These are phyloP conservation scores for Neurospora sp. DNA, from an alignment of 495 filamentous ascomycete species.

Conservation along the genomic window DNA sequence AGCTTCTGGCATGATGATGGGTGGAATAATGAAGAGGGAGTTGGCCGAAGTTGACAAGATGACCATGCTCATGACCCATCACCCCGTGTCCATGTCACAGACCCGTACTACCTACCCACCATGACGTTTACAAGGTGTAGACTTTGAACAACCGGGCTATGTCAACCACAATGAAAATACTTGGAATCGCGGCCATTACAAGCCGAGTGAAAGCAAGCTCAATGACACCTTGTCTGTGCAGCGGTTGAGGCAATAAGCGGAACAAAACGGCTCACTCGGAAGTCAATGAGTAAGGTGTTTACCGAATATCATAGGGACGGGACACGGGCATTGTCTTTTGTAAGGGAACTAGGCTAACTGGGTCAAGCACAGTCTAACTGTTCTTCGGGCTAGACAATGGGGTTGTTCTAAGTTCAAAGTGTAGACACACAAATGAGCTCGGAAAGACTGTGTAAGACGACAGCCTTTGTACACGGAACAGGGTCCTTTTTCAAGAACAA, in stretches of 20 bases:
- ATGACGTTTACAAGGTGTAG: not conserved
- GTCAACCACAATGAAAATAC: not conserved
- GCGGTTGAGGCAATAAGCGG: not conserved
- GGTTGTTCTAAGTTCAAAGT: not conserved
- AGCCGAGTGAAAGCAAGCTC: not conserved
- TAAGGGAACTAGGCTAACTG: not conserved
- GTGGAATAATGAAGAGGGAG: not conserved
- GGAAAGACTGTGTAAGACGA: not conserved
- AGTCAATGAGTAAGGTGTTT: not conserved
- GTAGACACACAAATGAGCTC: not conserved
- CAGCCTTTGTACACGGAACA: not conserved
- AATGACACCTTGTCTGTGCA: not conserved
- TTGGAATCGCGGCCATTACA: not conserved
- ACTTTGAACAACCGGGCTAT: not conserved
- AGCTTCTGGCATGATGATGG: not conserved
- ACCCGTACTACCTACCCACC: not conserved
- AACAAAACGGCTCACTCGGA: not conserved
- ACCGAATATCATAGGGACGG: not conserved
- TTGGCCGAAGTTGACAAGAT: not conserved
- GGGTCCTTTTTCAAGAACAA: not conserved
- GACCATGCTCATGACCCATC: not conserved
- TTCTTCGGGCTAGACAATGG: not conserved
- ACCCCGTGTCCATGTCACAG: not conserved
- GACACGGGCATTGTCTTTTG: not conserved
- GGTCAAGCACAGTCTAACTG: not conserved